Conservation (phyloP, 139 green algal genomes). For the Chlorella ohadii region DNA sequence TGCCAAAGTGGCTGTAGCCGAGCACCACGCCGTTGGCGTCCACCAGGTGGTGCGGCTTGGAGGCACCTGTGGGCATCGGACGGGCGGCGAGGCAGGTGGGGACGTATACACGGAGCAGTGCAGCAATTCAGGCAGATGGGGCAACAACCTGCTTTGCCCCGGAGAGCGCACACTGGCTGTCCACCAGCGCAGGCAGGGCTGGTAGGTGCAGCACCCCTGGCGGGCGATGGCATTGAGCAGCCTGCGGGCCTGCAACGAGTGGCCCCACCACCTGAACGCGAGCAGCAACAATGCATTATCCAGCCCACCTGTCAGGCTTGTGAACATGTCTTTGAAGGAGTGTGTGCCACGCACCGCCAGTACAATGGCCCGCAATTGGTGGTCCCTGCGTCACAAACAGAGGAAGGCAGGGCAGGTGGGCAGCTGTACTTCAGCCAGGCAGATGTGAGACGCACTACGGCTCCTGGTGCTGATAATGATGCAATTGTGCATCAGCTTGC, state of each 20-base stretch:
- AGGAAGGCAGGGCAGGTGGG: neutral
- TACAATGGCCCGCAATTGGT: conserved; percentile 60
- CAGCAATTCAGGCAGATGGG: no score
- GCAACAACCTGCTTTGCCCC: no score
- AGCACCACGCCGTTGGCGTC: conserved; percentile 70
- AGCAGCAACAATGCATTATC: no score
- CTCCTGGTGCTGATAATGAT: no score
- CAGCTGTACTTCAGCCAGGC: neutral
- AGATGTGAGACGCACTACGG: neutral
- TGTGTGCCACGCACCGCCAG: conserved; percentile 87
- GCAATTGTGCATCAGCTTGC: neutral
- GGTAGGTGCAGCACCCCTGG: no score
- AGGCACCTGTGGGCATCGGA: conserved; percentile 47
- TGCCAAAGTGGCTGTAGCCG: conserved; percentile 90
- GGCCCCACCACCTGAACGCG: no score
- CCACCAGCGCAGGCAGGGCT: no score
- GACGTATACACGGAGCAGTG: no score
- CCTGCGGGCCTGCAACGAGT: no score
- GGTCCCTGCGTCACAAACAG: conserved; percentile 63
- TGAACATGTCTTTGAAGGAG: conserved; percentile 86
- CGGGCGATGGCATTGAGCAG: no score
- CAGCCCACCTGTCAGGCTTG: conserved; percentile 68
- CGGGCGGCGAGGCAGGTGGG: no score
- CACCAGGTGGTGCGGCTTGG: conserved; percentile 89
- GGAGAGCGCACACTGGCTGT: no score